Evolutionary conservation across 2,329 filamentous ascomycete genomes (phyloP).

Genomic region (Fusarium sp.): DNA sequence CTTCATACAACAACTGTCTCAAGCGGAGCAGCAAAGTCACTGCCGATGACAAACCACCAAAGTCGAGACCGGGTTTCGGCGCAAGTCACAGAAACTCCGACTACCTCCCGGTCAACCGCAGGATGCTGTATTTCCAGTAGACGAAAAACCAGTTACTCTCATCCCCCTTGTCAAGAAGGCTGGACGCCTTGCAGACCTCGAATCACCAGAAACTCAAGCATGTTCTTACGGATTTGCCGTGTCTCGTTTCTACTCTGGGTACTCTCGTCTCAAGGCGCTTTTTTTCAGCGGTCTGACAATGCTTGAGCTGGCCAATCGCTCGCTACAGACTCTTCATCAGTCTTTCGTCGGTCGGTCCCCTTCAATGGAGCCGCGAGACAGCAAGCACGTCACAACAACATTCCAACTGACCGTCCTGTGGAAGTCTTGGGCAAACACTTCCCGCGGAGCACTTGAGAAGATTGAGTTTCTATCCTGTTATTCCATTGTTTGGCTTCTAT

Average conservation of each 20-base stretch:
- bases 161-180: too few species aligned
- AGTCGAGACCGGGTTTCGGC: too few species aligned
- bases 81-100: background rate
- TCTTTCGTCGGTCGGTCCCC: rapidly evolving
- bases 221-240: rapidly evolving
- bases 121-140: rapidly evolving
- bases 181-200: background rate
- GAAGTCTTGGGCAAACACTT: too few species aligned
- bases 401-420: background rate
- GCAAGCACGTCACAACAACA: background rate
- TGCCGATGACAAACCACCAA: too few species aligned
- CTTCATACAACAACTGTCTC: rapidly evolving
- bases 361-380: too few species aligned
- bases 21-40: background rate
- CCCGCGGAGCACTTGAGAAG: rapidly evolving
- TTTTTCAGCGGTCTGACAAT: rapidly evolving
- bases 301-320: rapidly evolving
- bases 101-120: background rate
- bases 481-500: rapidly evolving
- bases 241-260: rapidly evolving
- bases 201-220: rapidly evolving
- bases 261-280: rapidly evolving
- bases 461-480: too few species aligned
- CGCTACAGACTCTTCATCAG: rapidly evolving
- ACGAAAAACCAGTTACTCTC: background rate